Evolutionary conservation across 1,284 basidiomycete genomes (phyloP), one percentile per base, ranked within the genome.

Genomic region (Schizophyllum amplum): DNA sequence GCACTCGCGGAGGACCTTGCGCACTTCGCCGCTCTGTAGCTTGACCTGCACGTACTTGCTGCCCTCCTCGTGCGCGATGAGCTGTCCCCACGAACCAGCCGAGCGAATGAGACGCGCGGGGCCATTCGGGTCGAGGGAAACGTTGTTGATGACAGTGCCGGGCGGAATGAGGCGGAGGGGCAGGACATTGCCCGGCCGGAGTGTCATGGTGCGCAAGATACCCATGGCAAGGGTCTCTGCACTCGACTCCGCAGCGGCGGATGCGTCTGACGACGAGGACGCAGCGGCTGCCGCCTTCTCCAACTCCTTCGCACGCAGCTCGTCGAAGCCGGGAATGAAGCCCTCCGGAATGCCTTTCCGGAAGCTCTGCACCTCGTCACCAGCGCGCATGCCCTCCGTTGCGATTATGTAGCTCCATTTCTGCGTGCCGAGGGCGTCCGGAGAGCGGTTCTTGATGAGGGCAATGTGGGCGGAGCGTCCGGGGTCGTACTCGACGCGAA

Each of bases 401-500:
- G 96, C 94, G 53, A 98, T 76, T 65, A 98, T 95, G 70, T 99
- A 98, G 66, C 84, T 90, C 80, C 81, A 85, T 65, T 76, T 75
- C 63, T 80, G 72, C 60, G 57, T 69, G 4, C 80, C 82, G 64
- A 77, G 71, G 21, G 73, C 73, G 15, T 67, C 67, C 1, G 75
- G 72, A 64, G 84, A 71, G 58, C 85, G 77, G 68, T 79, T 83
- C 65, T 80, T 78, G 62, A 98, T 68, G 55, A 99, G 80, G 1
- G 96, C 96, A 66, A 99, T 95, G 71, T 99, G 97, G 3, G 92
- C 93, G 49, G 87, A 91, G 53, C 96, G 81, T 26, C 92, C 91
- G 0, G 96, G 96, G 75, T 99, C 96, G 70, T 98, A 99, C 73
- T 99, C 96, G 65, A 99, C 91, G 49, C 95, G 83, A 15, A 96